These are phyloP conservation scores for Lodderomyces beijingensis DNA, from an alignment of 1,139 yeast genomes.

Conservation along the genomic window DNA sequence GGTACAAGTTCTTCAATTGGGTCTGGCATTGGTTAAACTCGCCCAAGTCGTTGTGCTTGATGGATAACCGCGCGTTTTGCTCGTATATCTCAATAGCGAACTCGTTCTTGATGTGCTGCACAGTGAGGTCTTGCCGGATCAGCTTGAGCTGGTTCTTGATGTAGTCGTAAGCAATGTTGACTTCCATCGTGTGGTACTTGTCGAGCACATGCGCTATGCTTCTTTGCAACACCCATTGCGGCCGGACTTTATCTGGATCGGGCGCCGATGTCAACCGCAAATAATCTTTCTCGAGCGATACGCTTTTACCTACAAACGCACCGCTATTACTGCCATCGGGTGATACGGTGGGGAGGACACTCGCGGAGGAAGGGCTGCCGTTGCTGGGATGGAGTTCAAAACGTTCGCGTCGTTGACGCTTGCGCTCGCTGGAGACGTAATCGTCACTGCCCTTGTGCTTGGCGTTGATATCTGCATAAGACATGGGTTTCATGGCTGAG, in stretches of 20 bases:
- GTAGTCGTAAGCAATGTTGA: constrained; percentile 58
- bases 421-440: constrained; percentile 36
- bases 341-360: constrained; percentile 3
- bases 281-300: constrained; percentile 68
- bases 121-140: constrained; percentile 87
- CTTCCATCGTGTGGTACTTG: constrained; percentile 42
- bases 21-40: constrained; percentile 95
- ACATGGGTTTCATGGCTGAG: neutral
- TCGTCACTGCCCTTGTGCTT: constrained; percentile 10
- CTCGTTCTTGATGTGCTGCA: constrained; percentile 78
- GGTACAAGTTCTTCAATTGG: constrained; percentile 63
- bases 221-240: constrained; percentile 54
- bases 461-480: constrained; percentile 3
- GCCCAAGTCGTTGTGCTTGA: constrained; percentile 79
- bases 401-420: constrained; percentile 46
- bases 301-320: constrained; percentile 54
- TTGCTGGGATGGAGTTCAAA: too few species aligned
- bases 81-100: constrained; percentile 81
- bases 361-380: too few species aligned
- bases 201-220: constrained; percentile 53
- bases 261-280: constrained; percentile 88
- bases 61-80: constrained; percentile 81
- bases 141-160: constrained; percentile 88
- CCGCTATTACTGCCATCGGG: constrained; percentile 3
- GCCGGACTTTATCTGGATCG: constrained; percentile 79